Evolutionary conservation across 768 basidiomycete species (phyloP), one percentile per base, ranked within the genome.

Genomic region (Hericium erinaceus): DNA sequence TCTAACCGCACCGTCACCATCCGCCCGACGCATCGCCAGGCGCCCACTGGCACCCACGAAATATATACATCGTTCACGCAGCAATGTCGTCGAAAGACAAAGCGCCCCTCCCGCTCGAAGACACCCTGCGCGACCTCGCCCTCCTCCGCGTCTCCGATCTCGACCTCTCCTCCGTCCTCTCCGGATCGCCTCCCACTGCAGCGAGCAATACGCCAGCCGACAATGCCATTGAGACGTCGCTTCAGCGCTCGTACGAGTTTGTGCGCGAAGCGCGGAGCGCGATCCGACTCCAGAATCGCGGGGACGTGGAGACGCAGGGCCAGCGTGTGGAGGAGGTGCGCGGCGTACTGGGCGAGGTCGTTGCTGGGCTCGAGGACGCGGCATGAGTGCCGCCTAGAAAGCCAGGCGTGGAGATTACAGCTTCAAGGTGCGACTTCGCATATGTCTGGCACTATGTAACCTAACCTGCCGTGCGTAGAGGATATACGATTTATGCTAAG

Each of bases 71-170:
- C 33, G 9, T 6, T 8, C 33, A 33, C 9, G 33, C 44, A 20
- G 18, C 49, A 24, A 51, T 51, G 49, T 26, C 49, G 12, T 51
- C 49, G 15, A 51, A 51, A 16, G 28, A 26, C 8, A 55, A 55
- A 20, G 7, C 39, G 62, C 78, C 82, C 12, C 74, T 90, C 44
- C 72, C 81, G 7, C 75, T 89, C 33, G 68, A 74, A 58, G 77
- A 82, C 57, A 82, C 81, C 7, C 75, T 90, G 39, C 83, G 78
- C 12, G 89, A 92, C 69, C 79, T 92, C 22, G 87, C 89, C 5
- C 69, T 88, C 37, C 72, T 91, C 18, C 80, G 85, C 28, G 80
- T 81, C 26, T 81, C 84, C 10, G 80, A 78, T 22, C 58, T 79
- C 48, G 72, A 77, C 59, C 61, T 80, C 16, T 64, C 72, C 5